Percentiles rank a stretch among this genome's conserved stretches.
Evolutionary conservation across 495 filamentous ascomycete species (phyloP).

Genomic region (Trichoderma gamsii): DNA sequence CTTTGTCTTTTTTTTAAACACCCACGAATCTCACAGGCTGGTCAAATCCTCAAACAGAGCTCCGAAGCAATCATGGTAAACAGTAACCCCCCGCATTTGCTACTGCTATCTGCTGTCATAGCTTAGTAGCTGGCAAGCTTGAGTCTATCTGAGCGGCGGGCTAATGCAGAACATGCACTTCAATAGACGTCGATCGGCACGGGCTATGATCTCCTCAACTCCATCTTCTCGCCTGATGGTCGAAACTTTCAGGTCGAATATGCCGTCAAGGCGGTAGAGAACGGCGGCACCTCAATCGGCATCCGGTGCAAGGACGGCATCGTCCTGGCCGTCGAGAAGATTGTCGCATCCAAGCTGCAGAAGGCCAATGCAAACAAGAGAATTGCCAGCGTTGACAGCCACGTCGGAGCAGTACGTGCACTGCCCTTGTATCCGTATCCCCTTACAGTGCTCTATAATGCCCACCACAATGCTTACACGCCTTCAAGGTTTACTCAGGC

Average conservation of each 20-base stretch:
- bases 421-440: background rate
- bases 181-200: constrained; percentile 95
- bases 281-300: constrained; percentile 92
- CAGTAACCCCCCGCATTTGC: background rate
- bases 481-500: constrained; percentile 74
- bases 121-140: background rate
- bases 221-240: constrained; percentile 97
- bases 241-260: constrained; percentile 99
- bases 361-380: constrained; percentile 92
- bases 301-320: constrained; percentile 97
- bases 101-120: background rate
- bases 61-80: constrained; percentile 24
- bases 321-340: constrained; percentile 92
- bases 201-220: constrained; percentile 98
- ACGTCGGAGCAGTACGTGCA: constrained; percentile 78
- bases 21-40: constrained; percentile 1
- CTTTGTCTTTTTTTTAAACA: background rate
- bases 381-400: constrained; percentile 88
- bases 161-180: background rate
- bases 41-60: background rate
- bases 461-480: background rate
- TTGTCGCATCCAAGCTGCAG: constrained; percentile 88
- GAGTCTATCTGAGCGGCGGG: background rate
- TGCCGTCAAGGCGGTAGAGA: constrained; percentile 96
- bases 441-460: constrained; percentile 8